These are phyloP conservation scores for Arabidopsis thaliana DNA, from an alignment of 345 rosid species.

Conservation along the genomic window TAIR10.1 NC_003071.7:16291501-16292000, in stretches of 20 bases:
- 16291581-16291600: conserved; percentile 54
- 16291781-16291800: conserved; percentile 75
- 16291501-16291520: neutral
- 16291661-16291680: conserved; percentile 90
- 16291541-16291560: conserved; percentile 6
- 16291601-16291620: conserved; percentile 75
- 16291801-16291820: conserved; percentile 91
- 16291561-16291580: conserved; percentile 49
- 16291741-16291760: conserved; percentile 69
- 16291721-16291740: conserved; percentile 74
- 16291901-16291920: neutral
- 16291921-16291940: conserved; percentile 12
- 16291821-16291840: conserved; percentile 86
- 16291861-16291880: conserved; percentile 61
- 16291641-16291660: conserved; percentile 58
- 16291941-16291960: neutral
- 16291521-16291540: conserved; percentile 16
- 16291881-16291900: neutral
- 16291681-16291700: conserved; percentile 86
- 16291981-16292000: neutral
- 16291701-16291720: conserved; percentile 77
- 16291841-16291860: conserved; percentile 89
- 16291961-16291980: neutral
- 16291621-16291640: conserved; percentile 78
- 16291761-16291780: conserved; percentile 20